phyloP scores from a whole-genome alignment of 345 rosid genomes.

The Rhodomyrtus tomentosa region DNA sequence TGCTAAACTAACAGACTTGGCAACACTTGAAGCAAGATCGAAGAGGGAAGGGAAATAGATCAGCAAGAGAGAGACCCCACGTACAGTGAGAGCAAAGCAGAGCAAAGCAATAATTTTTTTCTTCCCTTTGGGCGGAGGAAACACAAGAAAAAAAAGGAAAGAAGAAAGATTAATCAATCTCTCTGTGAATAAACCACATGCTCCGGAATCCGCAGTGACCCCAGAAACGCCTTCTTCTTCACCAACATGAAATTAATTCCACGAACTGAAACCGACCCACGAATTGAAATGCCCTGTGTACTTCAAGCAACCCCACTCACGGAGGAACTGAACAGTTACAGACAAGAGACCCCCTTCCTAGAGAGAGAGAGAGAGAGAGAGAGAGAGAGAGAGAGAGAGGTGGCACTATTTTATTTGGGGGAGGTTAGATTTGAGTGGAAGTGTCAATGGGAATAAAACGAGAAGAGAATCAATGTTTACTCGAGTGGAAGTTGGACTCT shows the following conservation, averaged over 20 bases:
- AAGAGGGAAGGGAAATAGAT: conserved; percentile 11
- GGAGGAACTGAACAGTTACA: background rate
- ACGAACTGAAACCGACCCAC: conserved; percentile 2
- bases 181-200: background rate
- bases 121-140: conserved; percentile 6
- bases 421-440: background rate
- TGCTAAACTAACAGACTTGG: background rate
- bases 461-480: background rate
- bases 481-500: background rate
- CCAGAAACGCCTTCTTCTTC: background rate
- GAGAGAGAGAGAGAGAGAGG: background rate
- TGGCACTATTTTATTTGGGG: background rate
- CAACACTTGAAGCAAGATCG: conserved; percentile 18
- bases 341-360: background rate
- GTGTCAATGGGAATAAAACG: background rate
- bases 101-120: background rate
- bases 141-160: background rate
- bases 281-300: background rate
- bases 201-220: conserved; percentile 4
- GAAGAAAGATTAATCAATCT: background rate
- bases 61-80: conserved; percentile 7
- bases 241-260: conserved; percentile 2
- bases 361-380: background rate
- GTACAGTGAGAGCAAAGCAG: conserved; percentile 28
- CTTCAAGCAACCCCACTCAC: background rate